Evolutionary conservation across 2,329 filamentous ascomycete genomes (phyloP), one percentile per base, ranked within the genome.

Genomic region (Fusarium sp.): DNA sequence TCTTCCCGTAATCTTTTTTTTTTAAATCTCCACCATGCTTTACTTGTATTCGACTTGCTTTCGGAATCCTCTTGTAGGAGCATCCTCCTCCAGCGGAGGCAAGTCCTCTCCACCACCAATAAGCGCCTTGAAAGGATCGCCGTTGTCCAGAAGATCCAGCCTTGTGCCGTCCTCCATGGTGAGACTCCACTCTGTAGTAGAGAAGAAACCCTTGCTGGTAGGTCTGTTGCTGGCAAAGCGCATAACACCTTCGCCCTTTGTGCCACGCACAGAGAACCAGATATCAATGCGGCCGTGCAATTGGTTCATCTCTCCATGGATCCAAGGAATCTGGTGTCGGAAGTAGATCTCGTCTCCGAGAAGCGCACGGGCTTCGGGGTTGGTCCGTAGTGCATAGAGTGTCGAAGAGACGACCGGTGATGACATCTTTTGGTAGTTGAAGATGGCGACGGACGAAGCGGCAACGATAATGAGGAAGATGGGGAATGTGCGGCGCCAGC

Each of bases 381-480:
- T 93, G 4, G 93, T 97, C 69, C 96, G 92, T 69, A 99, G 87
- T 2, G 95, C 92, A 84, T 98, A 99, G 28, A 99, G 88, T 7
- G 94, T 96, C 58, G 92, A 93, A 58, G 89, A 89, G n/a, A 98
- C 92, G 30, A 95, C 88, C 57, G 92, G 92, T 26, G 90, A 93
- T n/a, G 92, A 93, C 60, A 90, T 89, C 81, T 98, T 98, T 80
- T 99, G 95, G 88, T 99, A 98, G 87, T 99, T 99, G 91, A 99
- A 98, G 81, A 99, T 98, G 73, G 91, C 93, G 64, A 97, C 83
- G 71, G 90, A 90, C 71, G 90, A 91, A 58, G 86, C 84, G 50
- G 88, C 87, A 73, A 97, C 89, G 68, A 93, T 84, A 68, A 87
- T 80, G 55, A 91, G 78, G 86, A 98, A 98, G 78, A 97, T 83